These are phyloP conservation scores for Talinum fruticosum DNA, from an alignment of 148 eudicot species.

Conservation along the genomic window DNA sequence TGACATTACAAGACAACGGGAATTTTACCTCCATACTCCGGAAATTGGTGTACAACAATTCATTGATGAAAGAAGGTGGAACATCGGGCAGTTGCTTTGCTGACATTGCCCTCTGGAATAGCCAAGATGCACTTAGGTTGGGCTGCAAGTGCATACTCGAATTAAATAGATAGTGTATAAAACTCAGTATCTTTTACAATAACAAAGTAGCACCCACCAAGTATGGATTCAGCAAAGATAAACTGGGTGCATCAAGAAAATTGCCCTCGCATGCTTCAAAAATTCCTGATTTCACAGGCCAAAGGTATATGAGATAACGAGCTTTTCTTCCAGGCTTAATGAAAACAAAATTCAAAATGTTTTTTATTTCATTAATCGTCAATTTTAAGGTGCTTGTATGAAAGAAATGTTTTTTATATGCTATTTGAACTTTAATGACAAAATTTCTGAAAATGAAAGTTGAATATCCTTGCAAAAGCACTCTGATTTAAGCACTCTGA, in stretches of 20 bases:
- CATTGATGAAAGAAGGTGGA: constrained; percentile 78
- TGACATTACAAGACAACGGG: not conserved
- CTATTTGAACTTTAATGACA: not conserved
- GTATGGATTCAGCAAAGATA: constrained; percentile 91
- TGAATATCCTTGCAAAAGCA: no score
- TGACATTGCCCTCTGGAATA: constrained; percentile 99
- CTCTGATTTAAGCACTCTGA: not conserved
- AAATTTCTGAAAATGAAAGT: not conserved
- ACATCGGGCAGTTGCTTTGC: constrained; percentile 73
- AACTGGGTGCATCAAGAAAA: constrained; percentile 57
- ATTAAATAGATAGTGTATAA: not conserved
- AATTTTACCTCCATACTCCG: constrained; percentile 78
- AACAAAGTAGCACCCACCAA: constrained; percentile 49
- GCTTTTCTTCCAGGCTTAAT: not conserved
- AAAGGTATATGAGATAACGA: constrained; percentile 7
- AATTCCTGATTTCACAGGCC: constrained; percentile 51
- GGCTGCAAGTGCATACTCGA: constrained; percentile 51
- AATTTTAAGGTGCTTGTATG: not conserved
- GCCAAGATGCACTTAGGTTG: constrained; percentile 91
- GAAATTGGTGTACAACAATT: constrained; percentile 76
- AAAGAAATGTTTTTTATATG: not conserved
- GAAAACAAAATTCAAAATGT: not conserved
- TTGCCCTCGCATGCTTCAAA: constrained; percentile 57
- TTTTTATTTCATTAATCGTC: not conserved
- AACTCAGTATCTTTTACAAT: not conserved